Conservation (phyloP, 768 basidiomycete genomes). For the Tylopilus sp. region DNA sequence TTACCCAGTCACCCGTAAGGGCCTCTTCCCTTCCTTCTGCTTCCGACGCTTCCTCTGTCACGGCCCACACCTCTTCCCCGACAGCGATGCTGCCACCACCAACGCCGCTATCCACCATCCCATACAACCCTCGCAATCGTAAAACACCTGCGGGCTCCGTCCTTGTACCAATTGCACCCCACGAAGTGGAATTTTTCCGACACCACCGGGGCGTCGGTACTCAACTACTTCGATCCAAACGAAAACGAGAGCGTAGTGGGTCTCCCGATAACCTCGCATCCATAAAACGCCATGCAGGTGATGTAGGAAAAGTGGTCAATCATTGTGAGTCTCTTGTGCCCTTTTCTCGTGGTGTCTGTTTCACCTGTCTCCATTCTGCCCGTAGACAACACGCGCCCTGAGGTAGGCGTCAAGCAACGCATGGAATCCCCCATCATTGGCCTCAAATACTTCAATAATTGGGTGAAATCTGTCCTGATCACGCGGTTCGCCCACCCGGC, state of each 20-base stretch:
- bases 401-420: slow-evolving; percentile 83
- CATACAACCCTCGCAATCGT: slow-evolving; percentile 64
- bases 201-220: slow-evolving; percentile 56
- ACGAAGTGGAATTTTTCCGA: slow-evolving; percentile 59
- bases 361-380: not conserved
- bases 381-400: slow-evolving; percentile 88
- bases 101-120: slow-evolving; percentile 35
- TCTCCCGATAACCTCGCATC: slow-evolving; percentile 40
- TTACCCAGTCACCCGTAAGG: slow-evolving; percentile 26
- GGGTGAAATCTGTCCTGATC: slow-evolving; percentile 98
- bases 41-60: slow-evolving; percentile 22
- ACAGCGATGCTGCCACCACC: slow-evolving; percentile 26
- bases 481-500: slow-evolving; percentile 81
- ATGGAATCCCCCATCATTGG: slow-evolving; percentile 93
- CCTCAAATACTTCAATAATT: slow-evolving; percentile 97
- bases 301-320: slow-evolving; percentile 67
- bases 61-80: slow-evolving; percentile 32
- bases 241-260: slow-evolving; percentile 45
- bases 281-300: slow-evolving; percentile 55
- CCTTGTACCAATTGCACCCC: slow-evolving; percentile 58
- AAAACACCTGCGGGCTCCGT: slow-evolving; percentile 60
- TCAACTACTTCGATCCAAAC: slow-evolving; percentile 45
- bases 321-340: slow-evolving; percentile 59
- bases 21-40: slow-evolving; percentile 36
- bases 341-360: slow-evolving; percentile 3